These are phyloP conservation scores for Phytophthora pisi DNA, from an alignment of 352 stramenopile genomes.

Conservation along the genomic window DNA sequence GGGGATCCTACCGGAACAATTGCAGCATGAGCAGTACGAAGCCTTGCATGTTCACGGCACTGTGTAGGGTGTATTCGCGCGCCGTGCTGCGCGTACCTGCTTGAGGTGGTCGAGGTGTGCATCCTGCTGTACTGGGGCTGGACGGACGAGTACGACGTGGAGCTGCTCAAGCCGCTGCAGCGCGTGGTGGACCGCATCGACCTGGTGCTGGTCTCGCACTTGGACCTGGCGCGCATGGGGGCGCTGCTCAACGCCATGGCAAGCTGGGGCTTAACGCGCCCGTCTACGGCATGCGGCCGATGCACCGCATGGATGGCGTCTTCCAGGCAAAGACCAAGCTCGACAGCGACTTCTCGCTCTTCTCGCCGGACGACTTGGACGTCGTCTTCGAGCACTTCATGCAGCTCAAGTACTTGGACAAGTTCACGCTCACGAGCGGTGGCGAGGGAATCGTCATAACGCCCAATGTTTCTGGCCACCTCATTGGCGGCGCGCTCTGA, in stretches of 20 bases:
- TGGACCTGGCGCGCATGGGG: conserved; percentile 90
- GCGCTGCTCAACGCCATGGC: conserved; percentile 88
- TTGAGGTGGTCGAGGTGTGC: conserved; percentile 91
- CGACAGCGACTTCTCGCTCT: conserved; percentile 91
- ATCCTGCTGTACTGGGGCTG: conserved; percentile 92
- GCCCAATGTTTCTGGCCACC: conserved; percentile 92
- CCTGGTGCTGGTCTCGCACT: conserved; percentile 90
- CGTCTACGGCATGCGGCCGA: conserved; percentile 94
- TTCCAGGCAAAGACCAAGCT: conserved; percentile 93
- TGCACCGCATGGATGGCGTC: conserved; percentile 96
- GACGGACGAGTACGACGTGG: conserved; percentile 88
- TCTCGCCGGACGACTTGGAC: conserved; percentile 94
- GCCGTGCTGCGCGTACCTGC: conserved; percentile 85
- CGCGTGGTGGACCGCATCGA: conserved; percentile 86
- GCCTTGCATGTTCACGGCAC: conserved; percentile 68
- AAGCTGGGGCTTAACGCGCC: conserved; percentile 85
- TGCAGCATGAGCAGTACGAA: too few relatives aligned
- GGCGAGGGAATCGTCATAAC: conserved; percentile 92
- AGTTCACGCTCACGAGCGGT: conserved; percentile 85
- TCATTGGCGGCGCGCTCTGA: conserved; percentile 95
- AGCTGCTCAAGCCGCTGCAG: conserved; percentile 83
- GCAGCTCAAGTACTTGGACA: conserved; percentile 96
- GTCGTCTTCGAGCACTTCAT: conserved; percentile 92
- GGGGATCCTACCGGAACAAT: too few relatives aligned
- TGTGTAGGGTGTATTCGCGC: conserved; percentile 88